Evolutionary conservation across 345 rosid species (phyloP), one percentile per base, ranked within the genome.

Genomic region (Theobroma cacao): DNA sequence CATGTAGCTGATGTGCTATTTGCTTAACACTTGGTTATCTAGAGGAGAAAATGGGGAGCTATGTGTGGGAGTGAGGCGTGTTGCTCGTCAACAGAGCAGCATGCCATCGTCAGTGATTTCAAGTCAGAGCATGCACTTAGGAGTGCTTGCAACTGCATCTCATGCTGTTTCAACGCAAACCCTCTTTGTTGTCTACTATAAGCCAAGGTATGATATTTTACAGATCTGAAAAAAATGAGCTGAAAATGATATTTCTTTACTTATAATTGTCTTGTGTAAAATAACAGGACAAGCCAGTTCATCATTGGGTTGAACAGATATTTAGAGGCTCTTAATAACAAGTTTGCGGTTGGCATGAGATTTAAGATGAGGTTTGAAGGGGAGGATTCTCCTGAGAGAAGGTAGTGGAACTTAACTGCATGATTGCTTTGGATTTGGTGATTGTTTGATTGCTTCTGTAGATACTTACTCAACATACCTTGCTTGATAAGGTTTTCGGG

Each of bases 331-430:
- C 83, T 91, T 70, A 88, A 77, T 72, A 86, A 85, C 73, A 86
- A 86, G 58, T 90, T 89, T 86, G 65, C 90, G 22, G 85, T 94
- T 68, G 98, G 98, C 60, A 88, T 89, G 97, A 87, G 95, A 77
- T 94, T 88, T 84, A 92, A 88, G 88, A 96, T 95, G 95, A 88
- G 89, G 78, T 95, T 93, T 85, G 98, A 95, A 79, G 98, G 94
- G 36, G 95, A 93, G 68, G 98, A 93, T 14, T 90, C 97, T 85
- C 98, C 95, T 38, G 97, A 92, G 81, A 89, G 92, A 82, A 92
- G 98, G 98, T 95, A 88, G 59, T 72, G 4, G 53, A 75, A 55
- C 26, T 50, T 74, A 17, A 26, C 43, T 18, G 58, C 50, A 28
- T 43, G 52, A 18, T 41, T 59, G 47, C 56, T 60, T 31, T 75